A percentile compares a stretch with the other conserved stretches of the same genome.
These are phyloP conservation scores for Clarireedia monteithiana DNA, from an alignment of 2,329 filamentous ascomycete genomes.

Conservation along the genomic window DNA sequence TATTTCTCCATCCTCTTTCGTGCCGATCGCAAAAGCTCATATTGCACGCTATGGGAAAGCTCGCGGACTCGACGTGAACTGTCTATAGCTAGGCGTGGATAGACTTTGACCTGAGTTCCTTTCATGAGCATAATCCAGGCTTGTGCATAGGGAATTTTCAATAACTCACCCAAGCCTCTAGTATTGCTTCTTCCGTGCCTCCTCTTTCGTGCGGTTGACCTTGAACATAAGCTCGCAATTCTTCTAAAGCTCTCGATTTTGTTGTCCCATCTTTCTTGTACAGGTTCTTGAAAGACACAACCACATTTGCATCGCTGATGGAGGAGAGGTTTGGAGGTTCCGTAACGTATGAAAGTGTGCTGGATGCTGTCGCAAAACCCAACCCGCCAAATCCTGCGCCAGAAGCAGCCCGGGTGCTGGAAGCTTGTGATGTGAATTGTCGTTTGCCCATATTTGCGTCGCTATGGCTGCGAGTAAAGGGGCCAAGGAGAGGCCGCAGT, in stretches of 20 bases:
- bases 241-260: conserved; percentile 83
- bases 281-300: conserved; percentile 88
- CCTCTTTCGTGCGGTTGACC: conserved; percentile 45
- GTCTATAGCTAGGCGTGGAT: conserved; percentile 85
- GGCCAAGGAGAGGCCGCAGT: too few species aligned
- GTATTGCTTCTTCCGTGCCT: conserved; percentile 69
- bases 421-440: conserved; percentile 28
- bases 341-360: conserved; percentile 72
- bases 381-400: conserved; percentile 27
- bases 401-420: conserved; percentile 26
- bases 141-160: conserved; percentile 15
- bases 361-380: conserved; percentile 32
- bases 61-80: conserved; percentile 82
- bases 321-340: conserved; percentile 74
- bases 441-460: conserved; percentile 21
- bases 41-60: conserved; percentile 69
- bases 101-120: conserved; percentile 62
- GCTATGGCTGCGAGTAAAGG: too few species aligned
- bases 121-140: background rate
- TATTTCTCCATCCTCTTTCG: conserved; percentile 79
- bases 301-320: conserved; percentile 72
- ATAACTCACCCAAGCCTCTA: conserved; percentile 75
- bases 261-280: conserved; percentile 90
- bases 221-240: conserved; percentile 60
- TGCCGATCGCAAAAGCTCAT: conserved; percentile 49